Base-by-base conservation (phyloP, 2,329 filamentous ascomycete genomes). In the Trichoderma endophyticum region DNA sequence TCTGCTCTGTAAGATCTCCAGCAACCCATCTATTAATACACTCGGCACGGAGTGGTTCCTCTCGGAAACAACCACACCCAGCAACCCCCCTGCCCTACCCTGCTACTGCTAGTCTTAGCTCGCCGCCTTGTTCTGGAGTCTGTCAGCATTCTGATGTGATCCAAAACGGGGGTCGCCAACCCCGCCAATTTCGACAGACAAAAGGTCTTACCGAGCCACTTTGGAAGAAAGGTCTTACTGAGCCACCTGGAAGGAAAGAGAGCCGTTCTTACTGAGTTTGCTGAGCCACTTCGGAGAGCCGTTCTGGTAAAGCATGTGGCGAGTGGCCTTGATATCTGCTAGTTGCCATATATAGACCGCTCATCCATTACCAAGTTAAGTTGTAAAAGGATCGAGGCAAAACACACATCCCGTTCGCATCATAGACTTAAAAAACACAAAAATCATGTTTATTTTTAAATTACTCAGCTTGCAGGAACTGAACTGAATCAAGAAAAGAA, bases 61-160 rank as follows among this genome's bases (percentile, higher is more conserved):
- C 56, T 54, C 56, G 66, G 66, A 69, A 54, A 34, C 36, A 21
- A 69, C 24, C 48, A 39, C n/a, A 14, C 24, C 61, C 61, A 64
- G 24, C 61, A n/a, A 11, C 3, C 15, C 64, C 64, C 64, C 51
- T 26, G 28, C 28, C 36, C 36, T 56, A 6, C 36, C 36, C 36
- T 39, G 36, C 36, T 39, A 39, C 15, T 39, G 36, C 36, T 18
- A 39, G 36, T 39, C 34, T 48, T 48, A 56, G 48, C 51, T 28
- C 32, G 26, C 36, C 36, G 36, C 30, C 65, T 68, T 68, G 54
- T 43, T 43, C 34, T 34, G 51, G 28, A 48, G 39, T 14, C 34
- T 54, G 66, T 69, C 57, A 61, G 56, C 66, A 60, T 69, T 61
- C 66, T 61, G 66, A 36, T 69, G 36, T 62, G 66, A 51, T 69